Conservation (phyloP, 2,329 filamentous ascomycete species). For the Pseudogymnoascus sp. region DNA sequence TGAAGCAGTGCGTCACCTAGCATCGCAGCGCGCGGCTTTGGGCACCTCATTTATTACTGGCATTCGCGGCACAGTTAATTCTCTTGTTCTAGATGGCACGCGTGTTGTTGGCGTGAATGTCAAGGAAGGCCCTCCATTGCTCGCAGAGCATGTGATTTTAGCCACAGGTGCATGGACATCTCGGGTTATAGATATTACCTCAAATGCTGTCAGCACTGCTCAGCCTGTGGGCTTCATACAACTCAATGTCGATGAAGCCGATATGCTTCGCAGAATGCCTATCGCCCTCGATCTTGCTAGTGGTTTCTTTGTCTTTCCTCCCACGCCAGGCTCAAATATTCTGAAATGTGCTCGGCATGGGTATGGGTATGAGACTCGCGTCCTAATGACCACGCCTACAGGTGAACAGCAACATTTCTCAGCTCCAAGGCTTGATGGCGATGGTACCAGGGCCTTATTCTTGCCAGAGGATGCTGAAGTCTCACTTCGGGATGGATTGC, state of each 20-base stretch:
- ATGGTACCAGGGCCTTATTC: not conserved
- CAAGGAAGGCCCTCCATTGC: constrained; percentile 27
- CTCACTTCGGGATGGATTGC: constrained; percentile 42
- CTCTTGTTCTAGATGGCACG: not conserved
- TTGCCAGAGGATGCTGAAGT: constrained; percentile 42
- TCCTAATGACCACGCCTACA: constrained; percentile 18
- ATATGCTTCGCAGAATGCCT: constrained; percentile 52
- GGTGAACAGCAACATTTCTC: not conserved
- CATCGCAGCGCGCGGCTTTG: constrained; percentile 18
- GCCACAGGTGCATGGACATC: constrained; percentile 8
- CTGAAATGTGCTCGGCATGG: constrained; percentile 54
- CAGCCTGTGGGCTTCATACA: constrained; percentile 58
- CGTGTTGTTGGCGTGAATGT: constrained; percentile 28
- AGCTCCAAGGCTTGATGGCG: not conserved
- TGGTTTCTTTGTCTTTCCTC: constrained; percentile 65
- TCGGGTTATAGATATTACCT: constrained; percentile 29
- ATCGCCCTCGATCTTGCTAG: constrained; percentile 60
- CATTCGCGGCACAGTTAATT: constrained; percentile 6
- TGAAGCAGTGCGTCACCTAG: constrained; percentile 9
- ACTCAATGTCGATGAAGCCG: constrained; percentile 55
- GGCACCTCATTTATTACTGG: constrained; percentile 38
- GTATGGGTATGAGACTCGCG: constrained; percentile 45
- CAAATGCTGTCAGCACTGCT: constrained; percentile 53
- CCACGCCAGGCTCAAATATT: constrained; percentile 38
- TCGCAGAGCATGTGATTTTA: not conserved